A percentile compares a stretch with the other conserved stretches of the same genome.
Evolutionary conservation across 345 rosid genomes (phyloP).

Genomic region (Eucalyptus fibrosa): DNA sequence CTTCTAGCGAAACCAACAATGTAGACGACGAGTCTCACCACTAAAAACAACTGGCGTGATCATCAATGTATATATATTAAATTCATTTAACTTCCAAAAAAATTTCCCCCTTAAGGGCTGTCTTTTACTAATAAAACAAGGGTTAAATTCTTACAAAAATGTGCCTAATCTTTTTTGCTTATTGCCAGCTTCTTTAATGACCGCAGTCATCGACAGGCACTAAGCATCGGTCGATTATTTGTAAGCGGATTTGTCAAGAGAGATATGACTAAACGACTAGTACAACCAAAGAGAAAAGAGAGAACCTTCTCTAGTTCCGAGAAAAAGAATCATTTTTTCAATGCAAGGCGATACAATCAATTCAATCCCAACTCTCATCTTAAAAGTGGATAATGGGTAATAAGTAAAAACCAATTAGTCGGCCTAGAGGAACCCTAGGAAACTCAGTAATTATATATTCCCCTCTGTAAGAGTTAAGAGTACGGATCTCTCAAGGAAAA

Average conservation of each 20-base stretch:
- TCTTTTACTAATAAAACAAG: background rate
- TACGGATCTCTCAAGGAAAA: background rate
- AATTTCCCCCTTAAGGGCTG: background rate
- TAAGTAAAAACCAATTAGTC: background rate
- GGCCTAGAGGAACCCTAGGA: background rate
- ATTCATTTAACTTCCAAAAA: background rate
- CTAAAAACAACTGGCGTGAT: background rate
- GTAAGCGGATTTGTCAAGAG: background rate
- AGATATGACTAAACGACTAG: background rate
- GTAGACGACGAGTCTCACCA: background rate
- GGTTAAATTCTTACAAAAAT: background rate
- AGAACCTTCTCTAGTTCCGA: background rate
- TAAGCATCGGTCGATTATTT: background rate
- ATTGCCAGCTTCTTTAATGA: conserved; percentile 20
- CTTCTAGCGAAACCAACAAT: background rate
- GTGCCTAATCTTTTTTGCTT: background rate
- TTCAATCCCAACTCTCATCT: background rate
- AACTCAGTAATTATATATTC: background rate
- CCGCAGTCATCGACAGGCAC: background rate
- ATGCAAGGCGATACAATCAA: background rate
- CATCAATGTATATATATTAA: background rate
- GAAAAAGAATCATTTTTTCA: background rate
- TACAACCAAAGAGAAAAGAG: background rate
- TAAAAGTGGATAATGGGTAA: background rate
- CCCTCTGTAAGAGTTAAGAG: background rate